Conservation (phyloP, 805 yeast species). For the Ogataea corticis region DNA sequence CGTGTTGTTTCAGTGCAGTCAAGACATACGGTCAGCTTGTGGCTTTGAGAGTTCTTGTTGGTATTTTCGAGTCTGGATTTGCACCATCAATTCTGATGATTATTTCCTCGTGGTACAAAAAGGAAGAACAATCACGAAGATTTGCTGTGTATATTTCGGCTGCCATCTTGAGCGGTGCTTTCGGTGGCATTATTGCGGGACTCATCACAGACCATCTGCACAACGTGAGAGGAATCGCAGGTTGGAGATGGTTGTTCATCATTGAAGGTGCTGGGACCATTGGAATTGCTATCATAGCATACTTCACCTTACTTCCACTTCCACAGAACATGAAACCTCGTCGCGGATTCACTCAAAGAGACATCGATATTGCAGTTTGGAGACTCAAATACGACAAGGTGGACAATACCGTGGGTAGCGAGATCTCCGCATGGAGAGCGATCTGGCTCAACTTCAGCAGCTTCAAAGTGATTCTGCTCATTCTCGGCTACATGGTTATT, state of each 20-base stretch:
- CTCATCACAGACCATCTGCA: conserved; percentile 45
- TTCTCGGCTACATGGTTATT: conserved; percentile 57
- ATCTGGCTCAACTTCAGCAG: conserved; percentile 11
- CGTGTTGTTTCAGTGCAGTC: conserved; percentile 36
- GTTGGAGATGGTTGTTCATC: conserved; percentile 55
- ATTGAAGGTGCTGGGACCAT: conserved; percentile 49
- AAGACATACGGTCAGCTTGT: conserved; percentile 26
- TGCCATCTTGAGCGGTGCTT: conserved; percentile 43
- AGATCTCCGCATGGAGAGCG: conserved; percentile 15
- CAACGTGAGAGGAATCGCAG: conserved; percentile 48
- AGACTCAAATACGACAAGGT: conserved; percentile 13
- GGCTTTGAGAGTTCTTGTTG: conserved; percentile 39
- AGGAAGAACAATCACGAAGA: conserved; percentile 33
- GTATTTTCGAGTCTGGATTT: conserved; percentile 43
- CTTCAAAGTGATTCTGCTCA: conserved; percentile 9
- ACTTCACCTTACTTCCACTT: conserved; percentile 23
- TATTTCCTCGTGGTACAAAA: conserved; percentile 41
- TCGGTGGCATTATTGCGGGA: conserved; percentile 33
- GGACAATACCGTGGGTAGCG: conserved; percentile 9
- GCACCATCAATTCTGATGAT: conserved; percentile 42
- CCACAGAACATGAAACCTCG: conserved; percentile 16
- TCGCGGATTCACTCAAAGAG: conserved; percentile 12
- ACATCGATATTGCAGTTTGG: conserved; percentile 10
- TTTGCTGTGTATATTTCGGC: conserved; percentile 37
- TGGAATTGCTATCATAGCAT: conserved; percentile 27